Conservation (phyloP, 2,329 filamentous ascomycete genomes). For the Aspergillus neoniger region DNA sequence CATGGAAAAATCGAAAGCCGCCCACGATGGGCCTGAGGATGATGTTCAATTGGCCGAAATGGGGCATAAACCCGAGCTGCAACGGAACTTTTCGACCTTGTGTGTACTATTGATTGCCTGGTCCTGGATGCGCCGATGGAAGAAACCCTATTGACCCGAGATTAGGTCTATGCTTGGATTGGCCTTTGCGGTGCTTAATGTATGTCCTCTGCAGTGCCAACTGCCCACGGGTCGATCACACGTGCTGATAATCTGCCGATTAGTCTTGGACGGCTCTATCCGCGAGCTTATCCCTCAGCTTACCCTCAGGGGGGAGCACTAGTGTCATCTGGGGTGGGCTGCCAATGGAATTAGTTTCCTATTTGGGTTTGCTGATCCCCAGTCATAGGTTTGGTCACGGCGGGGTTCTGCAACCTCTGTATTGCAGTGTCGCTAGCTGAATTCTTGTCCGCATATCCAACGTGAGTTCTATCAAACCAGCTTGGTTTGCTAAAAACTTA, state of each 20-base stretch:
- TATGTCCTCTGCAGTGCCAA: slow-evolving; percentile 13
- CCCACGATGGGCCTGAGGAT: slow-evolving; percentile 29
- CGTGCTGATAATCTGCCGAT: slow-evolving; percentile 9
- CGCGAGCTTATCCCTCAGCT: slow-evolving; percentile 59
- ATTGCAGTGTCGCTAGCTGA: slow-evolving; percentile 69
- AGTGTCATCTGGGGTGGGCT: slow-evolving; percentile 70
- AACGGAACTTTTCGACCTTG: slow-evolving; percentile 59
- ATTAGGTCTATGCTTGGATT: slow-evolving; percentile 58
- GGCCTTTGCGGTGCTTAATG: slow-evolving; percentile 63
- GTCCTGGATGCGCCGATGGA: neutral
- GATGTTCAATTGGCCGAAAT: slow-evolving; percentile 51
- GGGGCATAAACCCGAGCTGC: slow-evolving; percentile 59
- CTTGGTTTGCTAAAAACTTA: neutral
- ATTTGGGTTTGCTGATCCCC: neutral
- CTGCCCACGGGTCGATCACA: neutral
- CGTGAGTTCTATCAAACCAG: slow-evolving; percentile 27
- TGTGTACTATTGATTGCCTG: slow-evolving; percentile 14
- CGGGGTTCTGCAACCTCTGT: slow-evolving; percentile 68
- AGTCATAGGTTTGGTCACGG: slow-evolving; percentile 52
- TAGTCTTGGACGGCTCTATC: slow-evolving; percentile 62
- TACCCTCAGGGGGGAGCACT: slow-evolving; percentile 72
- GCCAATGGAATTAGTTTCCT: neutral
- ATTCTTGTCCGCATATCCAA: slow-evolving; percentile 66
- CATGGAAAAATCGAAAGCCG: slow-evolving; percentile 11
- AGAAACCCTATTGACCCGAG: neutral